These are phyloP conservation scores for Plectosphaerella plurivora DNA, from an alignment of 2,329 filamentous ascomycete species.

Conservation along the genomic window DNA sequence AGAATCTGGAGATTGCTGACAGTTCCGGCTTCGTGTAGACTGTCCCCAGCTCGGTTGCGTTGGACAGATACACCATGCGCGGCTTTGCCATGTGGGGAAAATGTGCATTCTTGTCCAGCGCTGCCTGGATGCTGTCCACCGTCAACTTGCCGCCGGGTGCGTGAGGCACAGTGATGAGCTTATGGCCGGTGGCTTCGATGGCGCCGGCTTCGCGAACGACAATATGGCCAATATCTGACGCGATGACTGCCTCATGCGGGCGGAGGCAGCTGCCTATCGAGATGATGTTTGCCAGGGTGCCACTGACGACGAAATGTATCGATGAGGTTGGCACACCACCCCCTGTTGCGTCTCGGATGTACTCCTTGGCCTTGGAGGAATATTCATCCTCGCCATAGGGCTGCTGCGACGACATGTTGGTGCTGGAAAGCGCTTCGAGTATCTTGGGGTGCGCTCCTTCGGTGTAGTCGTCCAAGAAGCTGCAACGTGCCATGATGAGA, in stretches of 20 bases:
- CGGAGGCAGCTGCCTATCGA: slow-evolving; percentile 46
- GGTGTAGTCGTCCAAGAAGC: slow-evolving; percentile 47
- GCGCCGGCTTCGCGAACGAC: slow-evolving; percentile 45
- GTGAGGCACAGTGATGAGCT: slow-evolving; percentile 40
- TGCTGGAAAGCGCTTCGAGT: slow-evolving; percentile 37
- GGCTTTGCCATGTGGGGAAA: slow-evolving; percentile 48
- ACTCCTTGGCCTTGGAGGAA: slow-evolving; percentile 31
- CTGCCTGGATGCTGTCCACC: slow-evolving; percentile 31
- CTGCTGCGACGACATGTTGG: slow-evolving; percentile 38
- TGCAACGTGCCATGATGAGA: slow-evolving; percentile 23
- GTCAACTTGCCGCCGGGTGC: slow-evolving; percentile 43
- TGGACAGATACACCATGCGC: slow-evolving; percentile 46
- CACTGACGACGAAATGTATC: slow-evolving; percentile 47
- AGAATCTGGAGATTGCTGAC: slow-evolving; percentile 33
- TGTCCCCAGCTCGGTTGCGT: slow-evolving; percentile 46
- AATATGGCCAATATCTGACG: slow-evolving; percentile 43
- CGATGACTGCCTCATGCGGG: slow-evolving; percentile 47
- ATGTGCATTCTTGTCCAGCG: slow-evolving; percentile 43
- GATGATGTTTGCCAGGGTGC: slow-evolving; percentile 47
- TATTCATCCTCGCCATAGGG: slow-evolving; percentile 44
- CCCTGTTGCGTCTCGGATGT: slow-evolving; percentile 38
- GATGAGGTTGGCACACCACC: too few species aligned
- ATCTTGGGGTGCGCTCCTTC: slow-evolving; percentile 46
- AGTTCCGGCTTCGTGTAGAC: slow-evolving; percentile 40
- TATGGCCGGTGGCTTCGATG: slow-evolving; percentile 46